Conservation (phyloP, 2,329 filamentous ascomycete species). For the Neonectria sp. region DNA sequence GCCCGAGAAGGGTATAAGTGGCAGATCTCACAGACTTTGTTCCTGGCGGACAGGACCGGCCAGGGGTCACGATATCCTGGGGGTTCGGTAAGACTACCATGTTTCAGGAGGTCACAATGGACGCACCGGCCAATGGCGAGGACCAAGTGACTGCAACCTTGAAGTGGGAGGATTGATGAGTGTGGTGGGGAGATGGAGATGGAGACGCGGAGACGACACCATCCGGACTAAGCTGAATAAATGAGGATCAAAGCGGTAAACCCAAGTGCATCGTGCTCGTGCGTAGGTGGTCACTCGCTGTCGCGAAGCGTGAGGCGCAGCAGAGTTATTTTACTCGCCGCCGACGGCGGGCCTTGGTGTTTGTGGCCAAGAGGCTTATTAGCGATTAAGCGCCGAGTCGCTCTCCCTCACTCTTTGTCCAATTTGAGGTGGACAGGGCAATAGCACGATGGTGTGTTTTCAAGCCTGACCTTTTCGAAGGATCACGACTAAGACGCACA, state of each 20-base stretch:
- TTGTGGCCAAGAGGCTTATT: conserved; percentile 36
- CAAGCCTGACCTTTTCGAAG: background rate
- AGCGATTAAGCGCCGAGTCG: conserved; percentile 5
- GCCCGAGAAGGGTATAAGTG: conserved; percentile 21
- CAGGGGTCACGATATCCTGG: conserved; percentile 14
- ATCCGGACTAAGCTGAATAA: background rate
- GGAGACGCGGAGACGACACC: background rate
- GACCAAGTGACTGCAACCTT: background rate
- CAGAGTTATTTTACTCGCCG: background rate
- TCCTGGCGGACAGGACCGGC: conserved; percentile 31
- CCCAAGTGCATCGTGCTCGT: too few species aligned
- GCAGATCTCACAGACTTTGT: conserved; percentile 41
- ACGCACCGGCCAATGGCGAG: background rate
- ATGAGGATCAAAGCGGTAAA: background rate
- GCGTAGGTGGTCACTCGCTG: background rate
- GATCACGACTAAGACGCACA: background rate
- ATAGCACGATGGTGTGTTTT: background rate
- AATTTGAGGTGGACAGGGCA: conserved; percentile 19
- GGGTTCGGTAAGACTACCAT: conserved; percentile 7
- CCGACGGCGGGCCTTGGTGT: conserved; percentile 1
- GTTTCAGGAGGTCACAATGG: conserved; percentile 17
- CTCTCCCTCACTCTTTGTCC: conserved; percentile 25
- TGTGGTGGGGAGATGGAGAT: conserved; percentile 1
- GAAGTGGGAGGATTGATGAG: background rate
- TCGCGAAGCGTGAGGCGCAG: background rate